A percentile compares a stretch with the other conserved stretches of the same genome.
phyloP scores from a whole-genome alignment of 1,284 basidiomycete genomes.

The Sparassis latifolia region DNA sequence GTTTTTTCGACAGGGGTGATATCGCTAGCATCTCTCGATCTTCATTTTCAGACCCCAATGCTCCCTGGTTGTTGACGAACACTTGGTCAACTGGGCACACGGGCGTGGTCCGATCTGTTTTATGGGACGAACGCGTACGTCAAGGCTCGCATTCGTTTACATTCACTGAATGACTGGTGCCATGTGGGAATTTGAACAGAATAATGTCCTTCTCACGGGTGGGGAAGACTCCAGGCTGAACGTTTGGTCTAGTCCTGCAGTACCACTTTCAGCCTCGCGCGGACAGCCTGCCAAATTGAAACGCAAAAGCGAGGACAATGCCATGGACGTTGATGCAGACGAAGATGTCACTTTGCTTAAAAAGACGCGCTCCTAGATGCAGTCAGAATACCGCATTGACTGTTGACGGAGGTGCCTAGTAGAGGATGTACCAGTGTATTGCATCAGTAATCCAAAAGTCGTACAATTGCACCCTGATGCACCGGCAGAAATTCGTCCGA shows the following conservation, averaged over 20 bases:
- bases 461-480: too few relatives aligned
- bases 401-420: not conserved
- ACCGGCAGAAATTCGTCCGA: too few relatives aligned
- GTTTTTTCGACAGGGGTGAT: constrained; percentile 23
- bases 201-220: constrained; percentile 30
- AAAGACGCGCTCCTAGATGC: constrained; percentile 14
- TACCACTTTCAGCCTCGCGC: constrained; percentile 1
- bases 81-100: constrained; percentile 26
- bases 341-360: constrained; percentile 15
- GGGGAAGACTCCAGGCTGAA: constrained; percentile 32
- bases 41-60: constrained; percentile 17
- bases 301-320: constrained; percentile 14
- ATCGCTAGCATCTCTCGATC: constrained; percentile 25
- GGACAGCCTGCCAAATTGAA: constrained; percentile 7
- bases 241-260: constrained; percentile 24
- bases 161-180: not conserved
- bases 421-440: not conserved
- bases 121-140: constrained; percentile 30
- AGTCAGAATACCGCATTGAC: too few relatives aligned
- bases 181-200: constrained; percentile 12
- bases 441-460: too few relatives aligned
- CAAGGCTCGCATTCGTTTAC: not conserved
- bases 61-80: constrained; percentile 26
- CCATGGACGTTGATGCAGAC: constrained; percentile 26
- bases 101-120: constrained; percentile 28